phyloP scores from a whole-genome alignment of 805 yeast genomes.

The Lipomyces chichibuensis region DNA sequence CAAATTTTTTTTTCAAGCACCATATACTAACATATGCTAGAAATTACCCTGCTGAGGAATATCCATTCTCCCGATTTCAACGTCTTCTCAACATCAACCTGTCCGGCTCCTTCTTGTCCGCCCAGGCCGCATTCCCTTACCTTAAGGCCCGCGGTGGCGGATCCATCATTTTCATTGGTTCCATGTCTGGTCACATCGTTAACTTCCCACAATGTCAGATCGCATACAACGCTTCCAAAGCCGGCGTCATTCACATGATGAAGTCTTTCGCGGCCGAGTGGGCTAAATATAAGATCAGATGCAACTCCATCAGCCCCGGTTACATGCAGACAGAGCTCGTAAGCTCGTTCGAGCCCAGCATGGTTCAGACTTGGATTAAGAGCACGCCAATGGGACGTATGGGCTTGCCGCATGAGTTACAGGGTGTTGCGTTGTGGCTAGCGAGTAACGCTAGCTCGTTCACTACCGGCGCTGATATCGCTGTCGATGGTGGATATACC shows the following conservation, averaged over 20 bases:
- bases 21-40: slow-evolving; percentile 54
- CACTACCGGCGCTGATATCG: slow-evolving; percentile 81
- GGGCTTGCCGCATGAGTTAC: slow-evolving; percentile 84
- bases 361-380: slow-evolving; percentile 58
- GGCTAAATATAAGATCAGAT: slow-evolving; percentile 68
- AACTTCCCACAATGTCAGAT: slow-evolving; percentile 73
- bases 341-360: slow-evolving; percentile 51
- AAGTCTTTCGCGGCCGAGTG: slow-evolving; percentile 70
- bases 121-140: slow-evolving; percentile 66
- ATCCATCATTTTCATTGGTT: slow-evolving; percentile 65
- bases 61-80: slow-evolving; percentile 71
- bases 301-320: slow-evolving; percentile 68
- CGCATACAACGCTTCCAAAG: slow-evolving; percentile 72
- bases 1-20: too few relatives aligned
- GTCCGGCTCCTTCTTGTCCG: slow-evolving; percentile 65
- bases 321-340: slow-evolving; percentile 66
- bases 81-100: slow-evolving; percentile 64
- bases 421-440: slow-evolving; percentile 74
- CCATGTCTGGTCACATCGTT: slow-evolving; percentile 71
- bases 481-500: slow-evolving; percentile 86
- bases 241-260: slow-evolving; percentile 67
- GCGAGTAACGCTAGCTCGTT: slow-evolving; percentile 74
- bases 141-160: slow-evolving; percentile 64
- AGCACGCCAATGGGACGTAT: slow-evolving; percentile 60
- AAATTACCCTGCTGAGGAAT: slow-evolving; percentile 66